Percentiles rank a stretch among this genome's conserved stretches.
These are phyloP conservation scores for Colletotrichum sp. DNA, from an alignment of 2,329 filamentous ascomycete genomes.

Conservation along the genomic window DNA sequence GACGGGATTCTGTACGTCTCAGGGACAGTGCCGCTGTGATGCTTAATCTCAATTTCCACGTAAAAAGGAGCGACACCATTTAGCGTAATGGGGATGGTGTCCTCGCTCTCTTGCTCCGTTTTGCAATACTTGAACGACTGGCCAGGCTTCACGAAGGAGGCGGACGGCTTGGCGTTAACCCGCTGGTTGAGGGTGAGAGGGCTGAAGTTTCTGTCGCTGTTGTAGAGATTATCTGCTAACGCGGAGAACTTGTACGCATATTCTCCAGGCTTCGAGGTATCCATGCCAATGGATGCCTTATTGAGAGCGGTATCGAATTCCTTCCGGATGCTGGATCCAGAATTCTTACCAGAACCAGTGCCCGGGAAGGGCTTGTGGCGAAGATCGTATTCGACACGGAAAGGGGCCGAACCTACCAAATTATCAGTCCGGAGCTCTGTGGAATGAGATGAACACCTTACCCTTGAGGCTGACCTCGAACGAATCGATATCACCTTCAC, in stretches of 20 bases:
- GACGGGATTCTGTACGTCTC: constrained; percentile 84
- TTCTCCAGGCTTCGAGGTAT: constrained; percentile 80
- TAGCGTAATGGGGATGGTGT: constrained; percentile 85
- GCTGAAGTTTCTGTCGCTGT: constrained; percentile 70
- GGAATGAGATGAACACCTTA: constrained; percentile 39
- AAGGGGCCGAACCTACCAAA: constrained; percentile 75
- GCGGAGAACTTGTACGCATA: constrained; percentile 88
- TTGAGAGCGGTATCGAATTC: constrained; percentile 79
- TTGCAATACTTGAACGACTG: constrained; percentile 97
- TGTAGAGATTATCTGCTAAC: constrained; percentile 86
- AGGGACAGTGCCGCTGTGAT: constrained; percentile 79
- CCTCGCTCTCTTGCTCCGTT: constrained; percentile 79
- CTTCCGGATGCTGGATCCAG: constrained; percentile 43
- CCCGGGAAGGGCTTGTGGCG: constrained; percentile 34
- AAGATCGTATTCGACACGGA: constrained; percentile 34
- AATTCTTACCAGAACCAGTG: not conserved
- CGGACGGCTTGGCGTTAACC: constrained; percentile 83
- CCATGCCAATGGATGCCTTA: constrained; percentile 81
- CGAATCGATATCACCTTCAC: constrained; percentile 91
- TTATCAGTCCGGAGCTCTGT: constrained; percentile 31
- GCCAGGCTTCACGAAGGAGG: constrained; percentile 82
- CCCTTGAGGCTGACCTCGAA: constrained; percentile 83
- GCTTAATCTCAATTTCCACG: constrained; percentile 91
- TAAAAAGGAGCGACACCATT: constrained; percentile 87
- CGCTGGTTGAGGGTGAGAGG: constrained; percentile 78